Conservation (phyloP, 768 basidiomycete species). For the Lactarius sanguifluus region DNA sequence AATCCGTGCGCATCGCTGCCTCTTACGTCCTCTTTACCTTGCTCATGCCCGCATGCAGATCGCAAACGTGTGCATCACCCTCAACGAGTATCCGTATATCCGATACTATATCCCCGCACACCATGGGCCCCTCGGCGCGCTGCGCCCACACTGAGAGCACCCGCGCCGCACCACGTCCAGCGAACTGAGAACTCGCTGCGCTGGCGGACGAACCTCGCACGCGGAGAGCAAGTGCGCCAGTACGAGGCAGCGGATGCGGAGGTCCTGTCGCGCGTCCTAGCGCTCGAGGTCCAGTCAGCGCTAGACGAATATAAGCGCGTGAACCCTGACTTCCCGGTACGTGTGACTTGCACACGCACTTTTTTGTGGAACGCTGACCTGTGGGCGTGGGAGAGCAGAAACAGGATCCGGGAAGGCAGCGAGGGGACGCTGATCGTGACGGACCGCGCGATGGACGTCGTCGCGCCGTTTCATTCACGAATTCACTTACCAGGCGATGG, state of each 20-base stretch:
- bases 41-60: slow-evolving; percentile 49
- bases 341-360: slow-evolving; percentile 31
- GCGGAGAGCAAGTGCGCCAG: slow-evolving; percentile 66
- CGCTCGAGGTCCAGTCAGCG: slow-evolving; percentile 78
- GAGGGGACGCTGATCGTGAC: slow-evolving; percentile 86
- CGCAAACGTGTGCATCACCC: slow-evolving; percentile 81
- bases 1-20: slow-evolving; percentile 49
- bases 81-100: slow-evolving; percentile 91
- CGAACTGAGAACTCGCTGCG: slow-evolving; percentile 61
- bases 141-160: slow-evolving; percentile 66
- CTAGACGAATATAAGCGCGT: slow-evolving; percentile 85
- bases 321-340: slow-evolving; percentile 86
- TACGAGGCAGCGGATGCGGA: slow-evolving; percentile 73
- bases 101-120: slow-evolving; percentile 88
- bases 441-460: slow-evolving; percentile 93
- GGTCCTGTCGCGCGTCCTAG: slow-evolving; percentile 77
- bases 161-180: slow-evolving; percentile 63
- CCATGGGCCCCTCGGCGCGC: slow-evolving; percentile 80
- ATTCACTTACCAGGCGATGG: slow-evolving; percentile 99
- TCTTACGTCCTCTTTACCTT: background rate
- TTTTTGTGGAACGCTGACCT: slow-evolving; percentile 43
- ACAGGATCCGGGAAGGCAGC: slow-evolving; percentile 49
- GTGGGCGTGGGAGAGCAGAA: slow-evolving; percentile 29
- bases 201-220: slow-evolving; percentile 81
- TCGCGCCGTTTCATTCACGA: slow-evolving; percentile 92